Conservation (phyloP, 139 green algal species). For the Chlamydomonas incerta region DNA sequence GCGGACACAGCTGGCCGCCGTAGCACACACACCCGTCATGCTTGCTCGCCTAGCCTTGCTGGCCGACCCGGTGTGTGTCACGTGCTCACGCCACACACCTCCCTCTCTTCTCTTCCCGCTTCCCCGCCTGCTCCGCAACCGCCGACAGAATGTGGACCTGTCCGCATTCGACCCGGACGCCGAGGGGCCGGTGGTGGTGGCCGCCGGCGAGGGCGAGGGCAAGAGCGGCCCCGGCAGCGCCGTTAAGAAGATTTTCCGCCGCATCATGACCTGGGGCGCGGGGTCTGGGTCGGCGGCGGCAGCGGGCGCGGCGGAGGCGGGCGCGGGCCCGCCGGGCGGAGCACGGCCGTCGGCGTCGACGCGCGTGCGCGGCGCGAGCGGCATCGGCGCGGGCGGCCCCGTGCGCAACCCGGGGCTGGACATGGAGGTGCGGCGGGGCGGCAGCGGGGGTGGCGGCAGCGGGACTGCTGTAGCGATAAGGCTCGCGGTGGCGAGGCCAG, state of each 20-base stretch:
- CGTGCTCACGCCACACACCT: too few relatives aligned
- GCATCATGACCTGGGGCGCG: conserved; percentile 15
- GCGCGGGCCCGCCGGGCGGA: background rate
- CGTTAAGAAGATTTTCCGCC: background rate
- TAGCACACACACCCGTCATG: background rate
- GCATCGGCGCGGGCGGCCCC: background rate
- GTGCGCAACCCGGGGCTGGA: background rate
- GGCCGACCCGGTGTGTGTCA: too few relatives aligned
- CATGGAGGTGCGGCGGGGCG: background rate
- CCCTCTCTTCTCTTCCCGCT: background rate
- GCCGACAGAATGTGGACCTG: conserved; percentile 32
- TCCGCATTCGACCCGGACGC: conserved; percentile 20
- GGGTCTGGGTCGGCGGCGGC: background rate
- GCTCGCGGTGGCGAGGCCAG: too few relatives aligned
- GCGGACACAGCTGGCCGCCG: too few relatives aligned
- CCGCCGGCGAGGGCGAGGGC: background rate
- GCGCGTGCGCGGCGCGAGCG: background rate
- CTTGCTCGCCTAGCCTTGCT: too few relatives aligned
- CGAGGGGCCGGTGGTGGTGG: background rate
- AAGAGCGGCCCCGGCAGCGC: background rate
- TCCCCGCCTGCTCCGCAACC: background rate
- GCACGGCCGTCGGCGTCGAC: conserved; percentile 13
- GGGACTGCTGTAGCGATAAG: too few relatives aligned
- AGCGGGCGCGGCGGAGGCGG: background rate
- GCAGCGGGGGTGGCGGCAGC: too few relatives aligned